Base-by-base conservation (phyloP, 495 filamentous ascomycete genomes). In the Penicillium pulvis region DNA sequence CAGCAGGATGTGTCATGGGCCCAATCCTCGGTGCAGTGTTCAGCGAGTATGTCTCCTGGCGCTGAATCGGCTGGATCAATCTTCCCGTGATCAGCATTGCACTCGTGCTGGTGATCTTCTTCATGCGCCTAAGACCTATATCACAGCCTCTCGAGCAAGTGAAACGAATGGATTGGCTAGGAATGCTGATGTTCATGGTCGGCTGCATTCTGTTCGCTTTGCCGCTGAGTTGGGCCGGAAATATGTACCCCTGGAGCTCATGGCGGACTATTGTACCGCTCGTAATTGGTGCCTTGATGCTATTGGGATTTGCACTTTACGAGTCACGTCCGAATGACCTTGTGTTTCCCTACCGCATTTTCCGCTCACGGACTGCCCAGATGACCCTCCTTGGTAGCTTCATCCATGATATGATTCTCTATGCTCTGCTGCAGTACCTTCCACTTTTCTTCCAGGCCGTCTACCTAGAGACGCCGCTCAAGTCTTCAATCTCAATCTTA, bases 21-120 rank as follows among this genome's bases (percentile, higher is more conserved):
- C 79, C 77, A 0, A 58, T 79, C 4, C 9, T 79, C 1, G 51
- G 51, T 42, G 75, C 71, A 0, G 60, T 61, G 0, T 62, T 79
- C 39, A 53, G 57, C 3, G 33, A 71, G 44, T 63, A 62, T n/a
- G 74, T 76, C 31, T 75, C 75, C 0, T 86, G 82, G 83, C 52
- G 82, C 33, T 86, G 84, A 85, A 81, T 85, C 53, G 89, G 89
- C 65, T 90, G 85, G 69, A 81, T 90, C 64, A 90, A 89, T 64
- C 70, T 89, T 16, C 67, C 78, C 17, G 71, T 87, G n/a, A 77
- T 77, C 39, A 85, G 65, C 6, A 55, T 78, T 19, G 69, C 75
- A 0, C 75, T 81, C 0, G 66, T 80, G 30, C 81, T 82, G 47
- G 12, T 86, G 30, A 72, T 84, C 53, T 60, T 82, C 57, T 75